A percentile compares a stretch with the other conserved stretches of the same genome.
These are phyloP conservation scores for Fusarium subglutinans DNA, from an alignment of 2,329 filamentous ascomycete species.

Conservation along the genomic window DNA sequence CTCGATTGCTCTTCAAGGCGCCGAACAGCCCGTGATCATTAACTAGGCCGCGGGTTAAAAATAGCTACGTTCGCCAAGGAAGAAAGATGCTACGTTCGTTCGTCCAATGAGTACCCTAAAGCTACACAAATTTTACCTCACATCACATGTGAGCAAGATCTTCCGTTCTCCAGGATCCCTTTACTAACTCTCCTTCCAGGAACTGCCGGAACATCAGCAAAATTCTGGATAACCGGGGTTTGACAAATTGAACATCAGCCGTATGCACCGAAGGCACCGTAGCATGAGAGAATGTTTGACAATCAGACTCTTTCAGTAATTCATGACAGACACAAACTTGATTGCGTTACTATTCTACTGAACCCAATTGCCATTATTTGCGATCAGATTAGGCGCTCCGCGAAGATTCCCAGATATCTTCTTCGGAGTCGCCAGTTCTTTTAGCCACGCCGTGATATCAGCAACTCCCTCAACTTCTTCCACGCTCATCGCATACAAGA, in stretches of 20 bases:
- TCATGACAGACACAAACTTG: not conserved
- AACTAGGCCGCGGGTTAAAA: too few species aligned
- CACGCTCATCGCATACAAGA: constrained; percentile 49
- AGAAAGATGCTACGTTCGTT: not conserved
- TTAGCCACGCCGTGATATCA: constrained; percentile 1
- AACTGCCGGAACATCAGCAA: not conserved
- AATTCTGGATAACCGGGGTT: not conserved
- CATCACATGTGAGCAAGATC: rapidly evolving
- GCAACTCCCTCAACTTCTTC: not conserved
- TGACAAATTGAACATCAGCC: not conserved
- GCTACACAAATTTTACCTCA: not conserved
- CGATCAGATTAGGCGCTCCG: constrained; percentile 10
- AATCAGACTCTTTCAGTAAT: too few species aligned
- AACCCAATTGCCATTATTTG: not conserved
- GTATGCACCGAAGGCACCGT: rapidly evolving
- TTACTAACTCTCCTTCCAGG: rapidly evolving
- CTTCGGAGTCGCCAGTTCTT: not conserved
- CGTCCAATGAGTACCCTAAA: too few species aligned
- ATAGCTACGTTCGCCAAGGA: not conserved
- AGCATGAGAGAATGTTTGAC: too few species aligned
- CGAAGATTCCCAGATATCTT: not conserved
- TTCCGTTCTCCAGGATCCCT: too few species aligned
- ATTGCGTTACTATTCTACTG: not conserved
- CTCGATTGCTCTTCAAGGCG: not conserved
- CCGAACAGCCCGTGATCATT: not conserved